Base-by-base conservation (phyloP, 345 rosid genomes). In the Eucalyptus curtisii region DNA sequence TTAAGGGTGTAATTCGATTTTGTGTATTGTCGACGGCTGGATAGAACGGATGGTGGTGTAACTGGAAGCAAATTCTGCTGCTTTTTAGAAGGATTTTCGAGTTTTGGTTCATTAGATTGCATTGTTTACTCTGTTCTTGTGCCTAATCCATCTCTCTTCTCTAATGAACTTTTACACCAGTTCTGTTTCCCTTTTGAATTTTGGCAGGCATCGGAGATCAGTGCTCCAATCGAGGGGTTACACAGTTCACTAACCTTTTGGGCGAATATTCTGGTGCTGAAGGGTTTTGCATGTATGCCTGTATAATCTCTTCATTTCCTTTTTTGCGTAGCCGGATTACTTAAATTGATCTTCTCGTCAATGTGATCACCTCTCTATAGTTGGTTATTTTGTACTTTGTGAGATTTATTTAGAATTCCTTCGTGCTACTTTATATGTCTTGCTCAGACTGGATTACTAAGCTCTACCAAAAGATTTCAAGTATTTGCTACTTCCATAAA, bases 201-300 rank as follows among this genome's bases (percentile, higher is more conserved):
- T 20, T 90, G 92, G 88, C 94, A 97, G 99, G 99, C 52, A 95
- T 96, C 53, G 96, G 95, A 84, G 98, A 96, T 92, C 93, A 93
- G 87, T 97, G 99, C 92, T 91, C 95, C 88, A 90, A 91, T 90
- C 90, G 52, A 87, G 95, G 95, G 87, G 86, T 94, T 27, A 92
- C 91, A 84, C 93, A 91, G n/a, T 96, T 98, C 94, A 97, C 99
- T 42, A 92, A 95, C 88, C 91, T 88, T 85, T 95, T 96, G 71
- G 27, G 87, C 40, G 81, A 91, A 79, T 94, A 91, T 89, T 96
- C 99, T 80, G 97, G 97, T 40, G 92, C 97, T 91, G 90, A 93
- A 86, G 99, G 99, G 88, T 93, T 91, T 91, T 98, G 99, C 94
- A 7, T 96, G 99, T 95, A 96, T 49, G 92, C 84, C 86, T 88